Base-by-base conservation (phyloP, 306 rosid genomes). In the Malus sieversii region DNA sequence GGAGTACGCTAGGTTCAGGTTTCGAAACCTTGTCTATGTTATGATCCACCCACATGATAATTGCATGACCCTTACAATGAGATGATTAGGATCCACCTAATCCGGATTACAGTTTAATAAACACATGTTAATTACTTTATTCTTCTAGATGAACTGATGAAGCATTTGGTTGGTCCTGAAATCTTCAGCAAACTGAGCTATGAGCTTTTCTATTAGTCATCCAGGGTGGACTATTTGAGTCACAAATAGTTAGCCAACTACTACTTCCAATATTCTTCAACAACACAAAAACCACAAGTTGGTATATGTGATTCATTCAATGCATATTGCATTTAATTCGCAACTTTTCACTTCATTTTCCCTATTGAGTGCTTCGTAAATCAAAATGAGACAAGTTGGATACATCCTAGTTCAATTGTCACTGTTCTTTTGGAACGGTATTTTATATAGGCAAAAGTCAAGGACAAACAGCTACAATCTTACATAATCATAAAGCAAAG, bases 11-110 rank as follows among this genome's bases (percentile, higher is more conserved):
- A 14, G 7, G 1, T 48, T 0, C 1, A 48, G 19, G 19, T 48
- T 48, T 48, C 3, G 7, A 15, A 48, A 2, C 6, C 53, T 20
- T 33, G 3, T 13, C 8, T 5, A 18, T 52, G 16, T 19, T 18
- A 15, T 1, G 20, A 20, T 5, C 70, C 7, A 13, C 8, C 19
- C 72, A 66, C 72, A 75, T 66, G 66, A 4, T 32, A 11, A 3
- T 25, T 45, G 52, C 65, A 15, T 32, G 38, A 52, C 6, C 52
- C 19, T 8, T 66, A 29, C 68, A 3, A 22, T 22, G 63, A 20
- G 38, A 61, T 61, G 38, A 27, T 25, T 12, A 27, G 82, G 84
- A 77, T 84, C 82, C 84, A 84, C 70, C 22, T 18, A 12, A 32
- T 18, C 63, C 63, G 67, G 66, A 58, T 2, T 6, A 27, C 2